Conservation (phyloP, 768 basidiomycete species). For the Pleurotus djamor region DNA sequence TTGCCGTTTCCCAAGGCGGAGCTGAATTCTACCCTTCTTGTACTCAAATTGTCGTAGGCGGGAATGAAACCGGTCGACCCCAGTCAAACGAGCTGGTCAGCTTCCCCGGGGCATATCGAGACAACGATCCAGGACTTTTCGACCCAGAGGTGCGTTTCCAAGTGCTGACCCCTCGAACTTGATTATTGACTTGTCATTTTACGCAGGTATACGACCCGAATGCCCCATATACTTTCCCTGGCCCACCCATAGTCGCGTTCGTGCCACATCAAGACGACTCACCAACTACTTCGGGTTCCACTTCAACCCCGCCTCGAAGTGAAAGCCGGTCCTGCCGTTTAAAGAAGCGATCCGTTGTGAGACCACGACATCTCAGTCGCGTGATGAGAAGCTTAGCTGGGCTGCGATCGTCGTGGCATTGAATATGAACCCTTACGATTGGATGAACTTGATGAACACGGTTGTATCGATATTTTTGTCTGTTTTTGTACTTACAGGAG, state of each 20-base stretch:
- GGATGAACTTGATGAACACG: too few species aligned
- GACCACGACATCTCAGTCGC: constrained; percentile 23
- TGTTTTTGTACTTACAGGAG: too few species aligned
- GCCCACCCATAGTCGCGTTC: constrained; percentile 40
- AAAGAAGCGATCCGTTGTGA: constrained; percentile 6
- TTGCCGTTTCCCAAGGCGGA: constrained; percentile 53
- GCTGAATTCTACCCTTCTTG: constrained; percentile 85
- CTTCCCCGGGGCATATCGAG: constrained; percentile 73
- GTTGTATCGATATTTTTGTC: too few species aligned
- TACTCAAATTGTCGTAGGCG: constrained; percentile 53
- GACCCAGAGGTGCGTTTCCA: constrained; percentile 36
- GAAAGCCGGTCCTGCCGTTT: background rate
- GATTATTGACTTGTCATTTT: background rate
- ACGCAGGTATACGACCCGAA: constrained; percentile 25
- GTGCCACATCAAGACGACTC: background rate
- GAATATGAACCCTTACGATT: background rate
- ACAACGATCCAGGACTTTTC: constrained; percentile 70
- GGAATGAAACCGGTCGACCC: constrained; percentile 50
- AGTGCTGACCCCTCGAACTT: background rate
- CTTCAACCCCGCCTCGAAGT: background rate
- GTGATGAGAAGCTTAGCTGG: constrained; percentile 15
- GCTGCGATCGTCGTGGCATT: background rate
- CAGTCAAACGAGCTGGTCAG: constrained; percentile 48
- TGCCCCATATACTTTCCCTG: constrained; percentile 43
- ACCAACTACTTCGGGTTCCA: background rate